Percentiles rank a stretch among this genome's conserved stretches.
These are phyloP conservation scores for Beauveria medogensis DNA, from an alignment of 2,329 filamentous ascomycete species.

Conservation along the genomic window DNA sequence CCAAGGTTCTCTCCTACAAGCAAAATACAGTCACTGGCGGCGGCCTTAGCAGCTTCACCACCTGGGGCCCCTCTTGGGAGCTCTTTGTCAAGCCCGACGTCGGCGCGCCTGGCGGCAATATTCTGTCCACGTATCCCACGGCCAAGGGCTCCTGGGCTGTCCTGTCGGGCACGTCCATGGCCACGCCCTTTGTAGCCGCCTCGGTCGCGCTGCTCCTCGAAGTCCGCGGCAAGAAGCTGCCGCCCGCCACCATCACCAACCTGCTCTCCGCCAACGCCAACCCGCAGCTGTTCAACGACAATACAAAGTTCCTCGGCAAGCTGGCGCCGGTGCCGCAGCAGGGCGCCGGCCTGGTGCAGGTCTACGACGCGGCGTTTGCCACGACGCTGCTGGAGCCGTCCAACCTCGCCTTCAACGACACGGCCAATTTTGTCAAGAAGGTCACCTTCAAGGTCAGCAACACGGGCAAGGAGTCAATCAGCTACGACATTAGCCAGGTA, in stretches of 20 bases:
- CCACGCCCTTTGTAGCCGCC: constrained; percentile 47
- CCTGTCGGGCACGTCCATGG: constrained; percentile 52
- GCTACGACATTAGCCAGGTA: constrained; percentile 43
- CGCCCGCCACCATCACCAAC: constrained; percentile 41
- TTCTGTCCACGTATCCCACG: constrained; percentile 48
- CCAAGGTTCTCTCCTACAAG: constrained; percentile 23
- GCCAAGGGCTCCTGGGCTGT: constrained; percentile 41
- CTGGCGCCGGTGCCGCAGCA: constrained; percentile 52
- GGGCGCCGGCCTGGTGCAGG: constrained; percentile 52
- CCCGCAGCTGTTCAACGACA: constrained; percentile 41
- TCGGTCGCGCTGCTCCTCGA: constrained; percentile 46
- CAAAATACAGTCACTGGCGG: constrained; percentile 40
- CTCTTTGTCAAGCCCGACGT: constrained; percentile 48
- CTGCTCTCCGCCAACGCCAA: constrained; percentile 42
- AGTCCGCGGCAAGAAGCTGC: constrained; percentile 41
- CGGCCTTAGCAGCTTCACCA: constrained; percentile 43
- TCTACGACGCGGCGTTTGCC: constrained; percentile 48
- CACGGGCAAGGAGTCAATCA: constrained; percentile 37
- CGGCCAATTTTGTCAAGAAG: constrained; percentile 42
- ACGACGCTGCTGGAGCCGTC: constrained; percentile 45
- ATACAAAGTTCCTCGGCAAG: constrained; percentile 24
- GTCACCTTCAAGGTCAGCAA: constrained; percentile 50
- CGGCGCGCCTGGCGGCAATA: constrained; percentile 47
- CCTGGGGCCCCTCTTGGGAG: constrained; percentile 55
- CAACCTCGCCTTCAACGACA: constrained; percentile 58